Conservation (phyloP, 1,139 yeast genomes). For the Magnusiomyces suaveolens region DNA sequence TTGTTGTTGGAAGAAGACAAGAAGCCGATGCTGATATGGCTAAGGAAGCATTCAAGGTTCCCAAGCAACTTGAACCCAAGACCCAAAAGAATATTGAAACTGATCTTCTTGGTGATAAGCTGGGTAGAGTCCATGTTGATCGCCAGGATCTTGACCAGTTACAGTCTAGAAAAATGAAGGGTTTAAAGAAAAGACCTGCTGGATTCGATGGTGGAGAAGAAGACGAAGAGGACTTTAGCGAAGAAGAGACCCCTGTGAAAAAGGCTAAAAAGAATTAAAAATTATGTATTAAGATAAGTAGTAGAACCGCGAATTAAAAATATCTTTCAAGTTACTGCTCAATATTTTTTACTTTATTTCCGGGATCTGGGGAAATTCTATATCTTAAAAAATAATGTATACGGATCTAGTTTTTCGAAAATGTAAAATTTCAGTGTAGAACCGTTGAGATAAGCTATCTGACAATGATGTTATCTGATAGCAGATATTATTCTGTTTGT, state of each 20-base stretch:
- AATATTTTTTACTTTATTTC: too few species aligned
- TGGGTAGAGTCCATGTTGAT: conserved; percentile 93
- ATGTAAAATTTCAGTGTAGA: too few species aligned
- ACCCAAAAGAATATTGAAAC: conserved; percentile 81
- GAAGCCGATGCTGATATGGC: conserved; percentile 82
- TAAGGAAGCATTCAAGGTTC: conserved; percentile 76
- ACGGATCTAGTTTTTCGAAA: too few species aligned
- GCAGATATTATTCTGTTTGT: too few species aligned
- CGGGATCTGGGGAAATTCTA: too few species aligned
- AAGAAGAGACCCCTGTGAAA: conserved; percentile 15
- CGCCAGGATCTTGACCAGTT: conserved; percentile 82
- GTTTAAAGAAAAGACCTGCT: conserved; percentile 78
- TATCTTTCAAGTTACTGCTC: not conserved
- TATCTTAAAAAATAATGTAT: too few species aligned
- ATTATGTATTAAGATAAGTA: not conserved
- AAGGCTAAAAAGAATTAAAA: conserved; percentile 14
- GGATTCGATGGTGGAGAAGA: conserved; percentile 35
- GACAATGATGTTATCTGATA: too few species aligned
- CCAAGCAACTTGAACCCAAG: conserved; percentile 74
- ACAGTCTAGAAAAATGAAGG: conserved; percentile 98
- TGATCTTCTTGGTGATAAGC: conserved; percentile 90
- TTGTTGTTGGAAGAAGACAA: conserved; percentile 79
- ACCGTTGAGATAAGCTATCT: too few species aligned
- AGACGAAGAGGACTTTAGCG: too few species aligned
- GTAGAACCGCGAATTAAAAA: not conserved